Conservation (phyloP, 2,329 filamentous ascomycete genomes). For the Cladophialophora immunda region DNA sequence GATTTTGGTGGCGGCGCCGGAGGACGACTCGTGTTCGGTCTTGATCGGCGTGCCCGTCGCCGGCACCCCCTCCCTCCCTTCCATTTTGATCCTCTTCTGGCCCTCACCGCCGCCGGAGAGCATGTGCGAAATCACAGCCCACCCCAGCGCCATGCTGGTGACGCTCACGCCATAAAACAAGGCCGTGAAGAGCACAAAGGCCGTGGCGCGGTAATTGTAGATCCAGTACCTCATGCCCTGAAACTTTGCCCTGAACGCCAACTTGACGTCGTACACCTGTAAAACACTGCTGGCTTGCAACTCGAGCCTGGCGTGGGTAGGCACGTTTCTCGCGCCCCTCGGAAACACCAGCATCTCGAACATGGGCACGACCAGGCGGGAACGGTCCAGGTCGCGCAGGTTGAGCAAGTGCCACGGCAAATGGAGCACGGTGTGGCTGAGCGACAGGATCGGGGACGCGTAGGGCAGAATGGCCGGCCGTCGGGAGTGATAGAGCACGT, state of each 20-base stretch:
- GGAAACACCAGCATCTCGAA: constrained; percentile 76
- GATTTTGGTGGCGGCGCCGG: constrained; percentile 24
- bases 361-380: constrained; percentile 72
- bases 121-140: constrained; percentile 60
- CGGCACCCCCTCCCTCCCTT: constrained; percentile 12
- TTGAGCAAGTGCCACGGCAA: constrained; percentile 37
- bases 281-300: constrained; percentile 63
- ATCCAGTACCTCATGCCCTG: constrained; percentile 80
- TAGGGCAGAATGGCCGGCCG: constrained; percentile 84
- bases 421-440: constrained; percentile 33
- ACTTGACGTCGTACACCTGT: constrained; percentile 77
- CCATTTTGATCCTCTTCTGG: constrained; percentile 17
- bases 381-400: constrained; percentile 65
- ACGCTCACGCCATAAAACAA: constrained; percentile 82
- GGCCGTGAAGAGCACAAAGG: constrained; percentile 72
- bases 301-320: constrained; percentile 67
- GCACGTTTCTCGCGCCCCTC: constrained; percentile 61
- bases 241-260: constrained; percentile 78
- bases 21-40: constrained; percentile 30
- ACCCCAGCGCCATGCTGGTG: constrained; percentile 70
- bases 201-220: constrained; percentile 79
- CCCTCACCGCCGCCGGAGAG: constrained; percentile 36
- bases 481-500: constrained; percentile 67
- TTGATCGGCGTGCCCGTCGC: constrained; percentile 40
- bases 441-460: constrained; percentile 75